Evolutionary conservation across 108 stramenopile species (phyloP).

Genomic region (Fistulifera pelliculosa): DNA sequence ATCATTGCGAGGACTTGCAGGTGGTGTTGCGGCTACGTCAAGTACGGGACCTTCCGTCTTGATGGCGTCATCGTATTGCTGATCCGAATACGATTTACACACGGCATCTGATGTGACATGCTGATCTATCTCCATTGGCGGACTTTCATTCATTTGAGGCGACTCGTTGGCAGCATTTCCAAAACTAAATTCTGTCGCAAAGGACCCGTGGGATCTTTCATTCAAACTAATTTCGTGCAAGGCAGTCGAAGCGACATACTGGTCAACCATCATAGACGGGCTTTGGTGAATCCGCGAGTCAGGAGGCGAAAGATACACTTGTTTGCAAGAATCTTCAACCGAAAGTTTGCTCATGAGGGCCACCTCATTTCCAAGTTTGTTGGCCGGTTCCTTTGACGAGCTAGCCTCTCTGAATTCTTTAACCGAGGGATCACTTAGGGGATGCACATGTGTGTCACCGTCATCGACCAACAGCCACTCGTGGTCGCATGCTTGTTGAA

Average conservation of each 20-base stretch:
- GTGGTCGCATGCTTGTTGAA: slow-evolving; percentile 67
- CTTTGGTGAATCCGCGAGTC: background rate
- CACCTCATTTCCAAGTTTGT: background rate
- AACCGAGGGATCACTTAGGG: slow-evolving; percentile 58
- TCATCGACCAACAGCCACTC: slow-evolving; percentile 73
- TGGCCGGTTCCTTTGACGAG: slow-evolving; percentile 7
- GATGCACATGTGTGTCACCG: slow-evolving; percentile 81
- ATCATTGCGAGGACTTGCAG: too few relatives aligned
- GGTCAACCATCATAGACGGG: background rate
- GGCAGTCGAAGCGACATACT: background rate
- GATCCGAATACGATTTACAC: too few relatives aligned
- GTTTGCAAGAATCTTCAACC: background rate
- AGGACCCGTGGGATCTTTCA: too few relatives aligned
- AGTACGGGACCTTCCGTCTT: too few relatives aligned
- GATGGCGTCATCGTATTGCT: too few relatives aligned
- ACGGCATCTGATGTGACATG: too few relatives aligned
- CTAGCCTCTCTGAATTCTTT: slow-evolving; percentile 7
- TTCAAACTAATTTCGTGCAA: too few relatives aligned
- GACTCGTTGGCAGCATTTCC: too few relatives aligned
- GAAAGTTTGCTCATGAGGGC: background rate
- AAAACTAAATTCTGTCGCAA: too few relatives aligned
- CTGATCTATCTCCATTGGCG: background rate
- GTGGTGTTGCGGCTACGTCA: too few relatives aligned
- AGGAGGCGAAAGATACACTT: background rate
- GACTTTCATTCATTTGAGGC: too few relatives aligned